Base-by-base conservation (phyloP, 1,284 basidiomycete species). In the Apiotrichum akiyoshidainum region DNA sequence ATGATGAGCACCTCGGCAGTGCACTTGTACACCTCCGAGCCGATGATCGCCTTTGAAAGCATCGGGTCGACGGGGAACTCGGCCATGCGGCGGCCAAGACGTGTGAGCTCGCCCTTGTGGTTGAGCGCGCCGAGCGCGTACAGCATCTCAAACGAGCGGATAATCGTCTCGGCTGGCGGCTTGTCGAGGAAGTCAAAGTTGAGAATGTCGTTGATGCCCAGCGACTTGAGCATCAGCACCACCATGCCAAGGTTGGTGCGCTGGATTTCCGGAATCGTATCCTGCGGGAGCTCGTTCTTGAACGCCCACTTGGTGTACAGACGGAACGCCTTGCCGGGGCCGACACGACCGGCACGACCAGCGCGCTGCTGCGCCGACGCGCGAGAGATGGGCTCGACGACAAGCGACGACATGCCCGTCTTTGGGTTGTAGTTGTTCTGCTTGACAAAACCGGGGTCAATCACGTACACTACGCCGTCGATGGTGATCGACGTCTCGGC, bases 1-100 rank as follows among this genome's bases (percentile, higher is more conserved):
- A 99, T 98, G 3, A 94, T 96, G 47, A 99, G 82, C 17, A 97
- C 91, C 83, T 99, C 94, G 69, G 98, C 94, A 0, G 95, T 98
- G 76, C 95, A 98, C n/a, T 83, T 81, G 79, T 92, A 97, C 63
- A 88, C 84, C 75, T 98, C 96, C 70, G 90, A 94, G 41, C 92
- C 90, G 61, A 99, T 92, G 72, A 99, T 96, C 2, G 90, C 87
- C 77, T 98, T 98, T 44, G 89, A 92, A 67, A 99, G 80, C 88
- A 97, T 97, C 3, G 96, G 96, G 71, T 99, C 96, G 41, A 98
- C 91, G 7, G 95, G 95, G 78, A 99, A 99, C 75, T 99, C 96
- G 6, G 95, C 95, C 96, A 99, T 99, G 50, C 93, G 81, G 57
- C 96, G 83, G 1, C 96, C 96, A 26, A 99, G 83, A 73, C 97